Conservation (phyloP, 1,139 yeast genomes). For the Kodamaea sp. region DNA sequence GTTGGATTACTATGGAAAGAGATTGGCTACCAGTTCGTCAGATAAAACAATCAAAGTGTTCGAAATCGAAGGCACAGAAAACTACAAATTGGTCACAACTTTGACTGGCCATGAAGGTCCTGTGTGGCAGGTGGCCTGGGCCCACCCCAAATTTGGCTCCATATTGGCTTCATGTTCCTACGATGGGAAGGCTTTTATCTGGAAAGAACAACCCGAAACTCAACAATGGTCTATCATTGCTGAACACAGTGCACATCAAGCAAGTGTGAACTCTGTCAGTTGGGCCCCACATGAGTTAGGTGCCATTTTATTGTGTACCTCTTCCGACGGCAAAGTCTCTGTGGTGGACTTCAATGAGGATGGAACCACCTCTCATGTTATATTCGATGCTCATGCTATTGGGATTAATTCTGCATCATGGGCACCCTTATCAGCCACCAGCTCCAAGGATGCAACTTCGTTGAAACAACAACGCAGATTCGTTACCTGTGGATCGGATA, state of each 20-base stretch:
- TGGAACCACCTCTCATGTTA: slow-evolving; percentile 70
- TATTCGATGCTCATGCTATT: slow-evolving; percentile 82
- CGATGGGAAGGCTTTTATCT: slow-evolving; percentile 90
- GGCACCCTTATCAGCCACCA: slow-evolving; percentile 68
- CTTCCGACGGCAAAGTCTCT: slow-evolving; percentile 91
- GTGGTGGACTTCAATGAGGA: slow-evolving; percentile 90
- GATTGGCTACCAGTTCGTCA: slow-evolving; percentile 93
- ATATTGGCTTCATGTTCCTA: slow-evolving; percentile 93
- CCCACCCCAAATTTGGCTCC: slow-evolving; percentile 97
- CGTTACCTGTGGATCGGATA: slow-evolving; percentile 95
- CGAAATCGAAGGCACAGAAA: slow-evolving; percentile 82
- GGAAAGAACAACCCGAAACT: slow-evolving; percentile 84
- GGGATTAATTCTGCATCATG: slow-evolving; percentile 95
- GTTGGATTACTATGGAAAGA: slow-evolving; percentile 91
- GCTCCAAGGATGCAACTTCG: slow-evolving; percentile 34
- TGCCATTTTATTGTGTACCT: slow-evolving; percentile 84
- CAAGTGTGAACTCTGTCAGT: slow-evolving; percentile 88
- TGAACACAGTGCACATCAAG: slow-evolving; percentile 85
- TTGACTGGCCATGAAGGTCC: slow-evolving; percentile 94
- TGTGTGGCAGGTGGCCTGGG: slow-evolving; percentile 99
- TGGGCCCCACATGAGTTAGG: slow-evolving; percentile 99
- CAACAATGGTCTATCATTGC: slow-evolving; percentile 89
- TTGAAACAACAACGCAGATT: slow-evolving; percentile 52
- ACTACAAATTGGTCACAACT: slow-evolving; percentile 76
- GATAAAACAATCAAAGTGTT: slow-evolving; percentile 93